phyloP scores from a whole-genome alignment of 352 stramenopile genomes.

The Discostella stelligera region DNA sequence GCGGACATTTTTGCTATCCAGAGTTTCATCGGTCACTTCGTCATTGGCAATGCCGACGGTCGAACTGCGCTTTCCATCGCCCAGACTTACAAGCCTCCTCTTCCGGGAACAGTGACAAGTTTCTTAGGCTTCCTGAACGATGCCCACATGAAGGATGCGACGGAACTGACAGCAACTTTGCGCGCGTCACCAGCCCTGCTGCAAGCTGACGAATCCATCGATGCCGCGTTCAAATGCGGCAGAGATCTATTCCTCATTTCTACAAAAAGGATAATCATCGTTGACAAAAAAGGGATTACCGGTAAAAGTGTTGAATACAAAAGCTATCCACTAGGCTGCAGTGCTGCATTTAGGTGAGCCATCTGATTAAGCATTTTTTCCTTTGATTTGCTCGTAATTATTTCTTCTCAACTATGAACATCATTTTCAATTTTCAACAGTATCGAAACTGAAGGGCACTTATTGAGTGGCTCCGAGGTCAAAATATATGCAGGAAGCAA shows the following conservation, averaged over 20 bases:
- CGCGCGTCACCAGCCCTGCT: slow-evolving; percentile 51
- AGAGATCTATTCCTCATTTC: slow-evolving; percentile 62
- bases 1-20: slow-evolving; percentile 65
- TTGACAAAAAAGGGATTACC: slow-evolving; percentile 63
- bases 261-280: slow-evolving; percentile 54
- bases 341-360: neutral
- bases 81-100: slow-evolving; percentile 27
- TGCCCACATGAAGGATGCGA: slow-evolving; percentile 51
- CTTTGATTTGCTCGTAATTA: neutral
- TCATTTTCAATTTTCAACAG: slow-evolving; percentile 43
- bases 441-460: slow-evolving; percentile 60
- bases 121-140: slow-evolving; percentile 44
- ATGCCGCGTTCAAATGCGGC: slow-evolving; percentile 52
- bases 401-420: slow-evolving; percentile 23
- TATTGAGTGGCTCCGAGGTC: slow-evolving; percentile 59
- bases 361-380: neutral
- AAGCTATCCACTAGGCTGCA: slow-evolving; percentile 26
- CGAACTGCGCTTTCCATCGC: slow-evolving; percentile 25
- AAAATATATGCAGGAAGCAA: slow-evolving; percentile 50
- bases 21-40: slow-evolving; percentile 55
- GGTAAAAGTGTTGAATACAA: slow-evolving; percentile 64
- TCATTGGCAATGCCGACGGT: slow-evolving; percentile 51
- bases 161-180: slow-evolving; percentile 39
- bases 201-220: slow-evolving; percentile 54
- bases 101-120: slow-evolving; percentile 23